A percentile compares a stretch with the other conserved stretches of the same genome.
phyloP scores from a whole-genome alignment of 2,329 filamentous ascomycete species.

The Alternaria viburni region DNA sequence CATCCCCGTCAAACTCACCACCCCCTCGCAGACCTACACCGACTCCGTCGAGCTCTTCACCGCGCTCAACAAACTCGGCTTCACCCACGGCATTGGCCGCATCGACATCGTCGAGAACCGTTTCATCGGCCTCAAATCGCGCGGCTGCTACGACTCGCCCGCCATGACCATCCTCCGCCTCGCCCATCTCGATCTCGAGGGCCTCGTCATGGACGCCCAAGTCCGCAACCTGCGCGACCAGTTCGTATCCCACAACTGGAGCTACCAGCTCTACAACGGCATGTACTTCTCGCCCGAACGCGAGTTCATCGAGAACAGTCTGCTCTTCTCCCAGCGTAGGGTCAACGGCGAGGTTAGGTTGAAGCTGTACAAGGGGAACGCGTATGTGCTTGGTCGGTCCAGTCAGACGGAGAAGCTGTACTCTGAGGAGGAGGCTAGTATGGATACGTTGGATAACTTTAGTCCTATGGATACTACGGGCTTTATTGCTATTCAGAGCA shows the following conservation, averaged over 20 bases:
- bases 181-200: constrained; percentile 68
- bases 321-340: constrained; percentile 48
- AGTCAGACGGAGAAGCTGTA: constrained; percentile 74
- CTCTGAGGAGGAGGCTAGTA: constrained; percentile 67
- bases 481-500: constrained; percentile 74
- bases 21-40: constrained; percentile 65
- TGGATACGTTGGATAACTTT: constrained; percentile 76
- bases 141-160: constrained; percentile 75
- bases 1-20: constrained; percentile 71
- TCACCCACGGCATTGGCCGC: constrained; percentile 75
- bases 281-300: constrained; percentile 74
- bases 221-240: constrained; percentile 73
- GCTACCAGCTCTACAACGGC: constrained; percentile 63
- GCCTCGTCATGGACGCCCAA: constrained; percentile 71
- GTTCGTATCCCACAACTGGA: constrained; percentile 64
- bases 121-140: constrained; percentile 79
- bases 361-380: constrained; percentile 70
- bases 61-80: constrained; percentile 72
- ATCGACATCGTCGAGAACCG: constrained; percentile 86
- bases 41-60: constrained; percentile 76
- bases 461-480: constrained; percentile 69
- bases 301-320: constrained; percentile 71
- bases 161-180: constrained; percentile 57
- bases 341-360: constrained; percentile 62
- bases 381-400: constrained; percentile 65